These are phyloP conservation scores for Blastocystis sp. DNA, from an alignment of 352 stramenopile species.

Conservation along the genomic window DNA sequence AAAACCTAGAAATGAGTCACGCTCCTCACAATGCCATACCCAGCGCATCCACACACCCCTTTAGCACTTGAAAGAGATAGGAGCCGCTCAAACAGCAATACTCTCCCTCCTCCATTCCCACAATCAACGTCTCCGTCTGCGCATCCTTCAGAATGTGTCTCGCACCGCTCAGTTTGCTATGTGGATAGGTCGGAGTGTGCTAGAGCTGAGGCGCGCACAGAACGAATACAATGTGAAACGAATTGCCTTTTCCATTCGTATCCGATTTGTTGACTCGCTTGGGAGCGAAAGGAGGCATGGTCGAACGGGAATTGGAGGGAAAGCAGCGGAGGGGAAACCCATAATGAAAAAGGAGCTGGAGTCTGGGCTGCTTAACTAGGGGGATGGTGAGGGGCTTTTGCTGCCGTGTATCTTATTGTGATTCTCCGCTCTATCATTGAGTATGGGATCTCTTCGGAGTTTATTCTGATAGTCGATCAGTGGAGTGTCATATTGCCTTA, in stretches of 20 bases:
- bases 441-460: constrained; percentile 47
- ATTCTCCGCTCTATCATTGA: constrained; percentile 58
- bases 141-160: not conserved
- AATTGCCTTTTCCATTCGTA: not conserved
- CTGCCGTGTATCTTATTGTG: constrained; percentile 46
- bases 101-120: constrained; percentile 4
- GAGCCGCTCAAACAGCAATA: not conserved
- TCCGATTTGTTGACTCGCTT: not conserved
- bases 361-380: not conserved
- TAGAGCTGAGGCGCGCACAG: not conserved
- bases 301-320: not conserved
- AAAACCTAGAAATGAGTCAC: not conserved
- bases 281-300: constrained; percentile 28
- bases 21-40: not conserved
- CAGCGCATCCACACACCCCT: not conserved
- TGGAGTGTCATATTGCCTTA: constrained; percentile 49
- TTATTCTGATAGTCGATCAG: constrained; percentile 41
- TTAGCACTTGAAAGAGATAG: constrained; percentile 28
- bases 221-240: too few species aligned
- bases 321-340: not conserved
- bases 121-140: not conserved
- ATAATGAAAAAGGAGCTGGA: constrained; percentile 1
- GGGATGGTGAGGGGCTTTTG: not conserved
- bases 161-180: not conserved
- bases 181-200: not conserved